These are phyloP conservation scores for Phytophthora crassamura DNA, from an alignment of 352 stramenopile species.

Conservation along the genomic window DNA sequence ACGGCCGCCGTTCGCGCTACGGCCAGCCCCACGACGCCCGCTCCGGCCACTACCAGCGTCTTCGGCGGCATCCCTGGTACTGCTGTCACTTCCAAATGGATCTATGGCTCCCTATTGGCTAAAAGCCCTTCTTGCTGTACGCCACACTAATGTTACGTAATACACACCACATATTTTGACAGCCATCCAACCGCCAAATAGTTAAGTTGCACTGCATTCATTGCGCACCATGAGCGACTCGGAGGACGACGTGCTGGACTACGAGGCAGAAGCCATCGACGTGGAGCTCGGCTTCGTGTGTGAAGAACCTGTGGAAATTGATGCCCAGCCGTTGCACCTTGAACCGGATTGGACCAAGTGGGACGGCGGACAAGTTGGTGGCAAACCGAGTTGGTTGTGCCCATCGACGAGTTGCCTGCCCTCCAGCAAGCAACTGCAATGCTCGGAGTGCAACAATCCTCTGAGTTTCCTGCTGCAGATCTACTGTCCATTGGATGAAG, in stretches of 20 bases:
- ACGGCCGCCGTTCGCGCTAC: constrained; percentile 65
- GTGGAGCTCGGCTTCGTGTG: constrained; percentile 83
- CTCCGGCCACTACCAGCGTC: constrained; percentile 75
- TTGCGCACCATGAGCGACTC: constrained; percentile 50
- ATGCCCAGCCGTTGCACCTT: constrained; percentile 49
- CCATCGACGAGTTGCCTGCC: constrained; percentile 46
- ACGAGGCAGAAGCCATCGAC: constrained; percentile 42
- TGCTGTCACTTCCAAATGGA: constrained; percentile 6
- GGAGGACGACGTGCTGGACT: constrained; percentile 51
- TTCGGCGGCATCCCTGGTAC: constrained; percentile 36
- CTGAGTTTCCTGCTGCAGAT: constrained; percentile 91
- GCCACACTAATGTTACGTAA: not conserved
- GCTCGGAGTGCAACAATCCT: constrained; percentile 49
- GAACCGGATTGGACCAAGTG: constrained; percentile 86
- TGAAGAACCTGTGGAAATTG: constrained; percentile 33
- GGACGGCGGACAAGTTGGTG: constrained; percentile 94
- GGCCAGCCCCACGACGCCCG: constrained; percentile 80
- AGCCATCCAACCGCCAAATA: constrained; percentile 4
- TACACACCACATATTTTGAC: constrained; percentile 11
- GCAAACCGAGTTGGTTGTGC: constrained; percentile 90
- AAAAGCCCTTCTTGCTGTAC: constrained; percentile 4
- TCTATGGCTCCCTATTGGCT: not conserved
- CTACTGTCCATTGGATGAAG: constrained; percentile 93
- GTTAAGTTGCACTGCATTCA: not conserved
- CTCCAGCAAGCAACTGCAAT: constrained; percentile 52